Conservation (phyloP, 139 green algal genomes). For the Dunaliella primolecta region DNA sequence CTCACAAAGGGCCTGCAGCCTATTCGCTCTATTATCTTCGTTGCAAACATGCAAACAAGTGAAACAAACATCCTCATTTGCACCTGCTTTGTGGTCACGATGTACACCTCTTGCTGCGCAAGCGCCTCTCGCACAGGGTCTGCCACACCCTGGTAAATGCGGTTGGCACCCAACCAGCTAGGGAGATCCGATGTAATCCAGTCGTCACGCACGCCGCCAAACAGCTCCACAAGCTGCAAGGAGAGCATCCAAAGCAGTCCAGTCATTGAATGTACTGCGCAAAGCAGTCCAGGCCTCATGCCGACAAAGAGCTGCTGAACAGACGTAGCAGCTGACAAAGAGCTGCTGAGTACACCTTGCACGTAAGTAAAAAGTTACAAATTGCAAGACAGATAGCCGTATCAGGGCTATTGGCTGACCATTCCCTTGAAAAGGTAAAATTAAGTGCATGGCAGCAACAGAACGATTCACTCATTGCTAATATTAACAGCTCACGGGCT, state of each 20-base stretch:
- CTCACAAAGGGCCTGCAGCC: no score
- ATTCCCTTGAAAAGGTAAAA: no score
- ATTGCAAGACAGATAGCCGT: no score
- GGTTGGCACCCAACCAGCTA: constrained; percentile 90
- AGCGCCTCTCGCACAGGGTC: constrained; percentile 61
- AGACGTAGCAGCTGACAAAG: no score
- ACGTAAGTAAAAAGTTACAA: no score
- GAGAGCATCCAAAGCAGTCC: no score
- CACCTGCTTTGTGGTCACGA: constrained; percentile 98
- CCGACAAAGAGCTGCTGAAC: not conserved
- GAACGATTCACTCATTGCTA: no score
- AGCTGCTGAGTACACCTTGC: no score
- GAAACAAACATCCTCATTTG: not conserved
- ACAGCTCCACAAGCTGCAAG: constrained; percentile 82
- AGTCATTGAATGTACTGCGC: not conserved
- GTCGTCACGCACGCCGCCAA: constrained; percentile 85
- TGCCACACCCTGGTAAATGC: constrained; percentile 85
- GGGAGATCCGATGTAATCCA: constrained; percentile 90
- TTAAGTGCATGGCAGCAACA: no score
- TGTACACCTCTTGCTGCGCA: constrained; percentile 75
- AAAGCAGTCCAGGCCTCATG: constrained; percentile 2
- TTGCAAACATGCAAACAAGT: not conserved
- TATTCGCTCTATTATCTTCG: no score
- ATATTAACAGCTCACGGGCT: no score
- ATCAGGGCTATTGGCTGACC: no score